Evolutionary conservation across 768 basidiomycete species (phyloP), one percentile per base, ranked within the genome.

Genomic region (Boletus pseudo-olivaceus): DNA sequence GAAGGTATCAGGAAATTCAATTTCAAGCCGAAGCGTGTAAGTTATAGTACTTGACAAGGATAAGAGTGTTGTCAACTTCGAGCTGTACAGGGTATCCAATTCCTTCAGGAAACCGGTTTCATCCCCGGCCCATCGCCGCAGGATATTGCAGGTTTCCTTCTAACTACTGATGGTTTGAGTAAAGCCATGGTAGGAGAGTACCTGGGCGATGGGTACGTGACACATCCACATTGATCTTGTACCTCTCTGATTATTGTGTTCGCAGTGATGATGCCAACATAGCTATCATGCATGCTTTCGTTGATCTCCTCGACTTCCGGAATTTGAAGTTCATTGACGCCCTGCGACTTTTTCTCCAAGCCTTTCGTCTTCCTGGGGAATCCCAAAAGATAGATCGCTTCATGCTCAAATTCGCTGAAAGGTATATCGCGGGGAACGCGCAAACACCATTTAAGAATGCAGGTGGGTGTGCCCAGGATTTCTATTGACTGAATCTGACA

Each of bases 1-100:
- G 96, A 98, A 67, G 97, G 97, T 27, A 90, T 98, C 72, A 94
- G 89, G 71, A 93, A 93, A 72, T 99, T 99, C 73, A 98, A 98
- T 69, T 93, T 88, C 78, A 98, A 97, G 73, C 95, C 96, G n/a
- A 98, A 98, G 73, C 82, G 86, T 61, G 94, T 95, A 64, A 43
- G 86, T 72, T 34, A 37, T 35, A 7, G 27, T 14, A 27, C 7
- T 37, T 67, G 27, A 49, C 15, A 19, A n/a, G 37, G 23, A 33
- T 35, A 30, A 34, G 19, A 19, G 9, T 32, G 9, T 23, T 17
- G 27, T 17, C 57, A 11, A 55, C 50, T 51, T 57, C 23, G 49
- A 26, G 39, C 35, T 53, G 29, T 7, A 20, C 52, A 96, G 93
- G 97, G 97, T 15, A 78, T 98, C 47, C 78, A 88, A 75, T 98